Base-by-base conservation (phyloP, 768 basidiomycete species). In the Mycena maculata region DNA sequence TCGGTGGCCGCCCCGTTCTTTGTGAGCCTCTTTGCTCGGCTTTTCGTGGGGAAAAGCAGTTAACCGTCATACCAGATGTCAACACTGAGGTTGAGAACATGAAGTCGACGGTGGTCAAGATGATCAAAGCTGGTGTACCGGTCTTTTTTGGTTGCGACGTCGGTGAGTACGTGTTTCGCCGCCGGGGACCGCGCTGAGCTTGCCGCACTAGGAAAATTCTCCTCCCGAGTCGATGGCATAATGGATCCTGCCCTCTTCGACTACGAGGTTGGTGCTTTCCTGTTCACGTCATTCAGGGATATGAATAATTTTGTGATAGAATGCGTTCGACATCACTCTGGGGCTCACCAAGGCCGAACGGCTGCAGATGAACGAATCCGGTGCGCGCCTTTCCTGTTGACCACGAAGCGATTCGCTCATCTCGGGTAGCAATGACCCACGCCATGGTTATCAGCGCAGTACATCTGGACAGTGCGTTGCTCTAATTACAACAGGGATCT, bases 111-210 rank as follows among this genome's bases (percentile, higher is more conserved):
- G 90, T 97, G 18, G 88, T 98, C 63, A 90, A 90, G 84, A 84
- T 92, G 77, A 87, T 97, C 82, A 94, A 94, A 79, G 92, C 92
- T 27, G 92, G 94, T 42, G 89, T 90, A 41, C 92, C 96, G 6
- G 91, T 96, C 48, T 98, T 97, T 87, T 98, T 98, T 75, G 97
- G 96, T 0, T 98, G 96, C 76, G 97, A 99, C 75, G 95, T 98
- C 48, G 64, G 61, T 63, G 33, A 38, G 61, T 39, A 16, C n/a
- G 38, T n/a, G 1, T 20, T 23, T 3, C 22, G 18, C 16, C 15
- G 2, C 15, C 23, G n/a, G 12, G 39, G 15, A 12, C 3, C 2
- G 33, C 27, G 33, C 45, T 41, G 20, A 55, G n/a, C n/a, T 28
- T 38, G 18, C 16, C 18, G 20, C 10, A 25, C 10, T 41, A 62